Base-by-base conservation (phyloP, 805 yeast genomes). In the Brettanomyces custersianus region DNA sequence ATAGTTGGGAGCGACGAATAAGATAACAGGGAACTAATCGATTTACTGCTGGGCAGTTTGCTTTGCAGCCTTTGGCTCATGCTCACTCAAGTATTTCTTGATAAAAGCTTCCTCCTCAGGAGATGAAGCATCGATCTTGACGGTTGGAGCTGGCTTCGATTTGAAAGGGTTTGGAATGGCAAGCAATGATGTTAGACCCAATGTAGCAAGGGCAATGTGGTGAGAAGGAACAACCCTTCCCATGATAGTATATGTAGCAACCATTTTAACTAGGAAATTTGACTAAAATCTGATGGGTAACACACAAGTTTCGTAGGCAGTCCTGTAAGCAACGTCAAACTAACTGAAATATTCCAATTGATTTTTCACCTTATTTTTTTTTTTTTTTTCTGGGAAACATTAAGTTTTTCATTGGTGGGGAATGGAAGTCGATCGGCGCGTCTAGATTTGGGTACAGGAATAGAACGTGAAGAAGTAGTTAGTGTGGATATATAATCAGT, bases 21-120 rank as follows among this genome's bases (percentile, higher is more conserved):
- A 9, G 9, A 22, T 9, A 25, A 8, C 17, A 25, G 28, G 15
- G n/a, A 12, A 25, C n/a, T 25, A 25, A 25, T 25, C n/a, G n/a
- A 25, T 8, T 8, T 8, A 25, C 27, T 16, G 15, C 20, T 17
- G 8, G 15, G 20, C 13, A 23, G 17, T 25, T 24, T 18, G 7
- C n/a, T 25, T 25, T n/a, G 5, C 18, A n/a, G 13, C 11, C n/a
- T 25, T 25, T 12, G 28, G 28, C 28, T 25, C 28, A 33, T 58
- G 55, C 39, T 60, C 70, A 49, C 62, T 65, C 62, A 77, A 67
- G 70, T 74, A 87, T 52, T 77, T 82, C 58, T 64, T 69, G 53
- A 88, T 80, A 67, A 82, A 88, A 60, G 80, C 77, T 62, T 84
- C 94, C 68, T 88, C 96, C 54, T 86, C 96, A 48, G 86, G 77